These are phyloP conservation scores for Teratosphaeria zuluensis DNA, from an alignment of 2,329 filamentous ascomycete genomes.

Conservation along the genomic window DNA sequence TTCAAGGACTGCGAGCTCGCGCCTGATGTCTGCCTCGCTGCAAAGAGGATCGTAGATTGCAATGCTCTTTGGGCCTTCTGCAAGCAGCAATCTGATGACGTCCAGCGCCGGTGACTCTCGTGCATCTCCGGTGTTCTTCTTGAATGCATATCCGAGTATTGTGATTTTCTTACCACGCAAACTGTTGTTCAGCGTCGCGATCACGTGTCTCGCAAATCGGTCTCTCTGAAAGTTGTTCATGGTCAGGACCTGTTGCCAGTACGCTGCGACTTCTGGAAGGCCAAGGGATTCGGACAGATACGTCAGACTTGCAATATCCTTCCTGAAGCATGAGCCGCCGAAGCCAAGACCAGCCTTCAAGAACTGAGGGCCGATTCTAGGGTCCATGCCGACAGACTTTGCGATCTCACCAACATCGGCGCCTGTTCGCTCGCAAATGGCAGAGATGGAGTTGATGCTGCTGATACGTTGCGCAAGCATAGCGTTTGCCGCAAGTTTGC, in stretches of 20 bases:
- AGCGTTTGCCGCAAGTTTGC: constrained; percentile 68
- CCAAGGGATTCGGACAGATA: constrained; percentile 64
- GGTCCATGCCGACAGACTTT: constrained; percentile 42
- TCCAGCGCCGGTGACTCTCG: constrained; percentile 60
- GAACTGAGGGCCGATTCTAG: constrained; percentile 61
- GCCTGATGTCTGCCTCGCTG: constrained; percentile 21
- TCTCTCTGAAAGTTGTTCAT: constrained; percentile 67
- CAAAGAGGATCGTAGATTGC: constrained; percentile 55
- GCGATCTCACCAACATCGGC: constrained; percentile 66
- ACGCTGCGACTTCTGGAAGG: constrained; percentile 60
- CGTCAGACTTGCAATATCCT: constrained; percentile 63
- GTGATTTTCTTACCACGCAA: constrained; percentile 59
- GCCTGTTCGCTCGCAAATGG: constrained; percentile 64
- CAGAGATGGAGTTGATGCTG: constrained; percentile 69
- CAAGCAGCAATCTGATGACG: constrained; percentile 56
- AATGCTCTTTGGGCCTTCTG: constrained; percentile 47
- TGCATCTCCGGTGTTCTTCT: constrained; percentile 67
- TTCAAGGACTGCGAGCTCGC: constrained; percentile 16
- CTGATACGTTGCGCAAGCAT: constrained; percentile 71
- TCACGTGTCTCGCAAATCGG: constrained; percentile 56
- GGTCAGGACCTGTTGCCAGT: constrained; percentile 62
- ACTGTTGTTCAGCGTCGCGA: constrained; percentile 57
- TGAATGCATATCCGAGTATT: constrained; percentile 66
- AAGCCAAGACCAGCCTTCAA: constrained; percentile 67
- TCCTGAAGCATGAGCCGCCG: constrained; percentile 70